A percentile compares a stretch with the other conserved stretches of the same genome.
phyloP scores from a whole-genome alignment of 371 early-diverging fungal species.

The Saksenaea oblongispora region DNA sequence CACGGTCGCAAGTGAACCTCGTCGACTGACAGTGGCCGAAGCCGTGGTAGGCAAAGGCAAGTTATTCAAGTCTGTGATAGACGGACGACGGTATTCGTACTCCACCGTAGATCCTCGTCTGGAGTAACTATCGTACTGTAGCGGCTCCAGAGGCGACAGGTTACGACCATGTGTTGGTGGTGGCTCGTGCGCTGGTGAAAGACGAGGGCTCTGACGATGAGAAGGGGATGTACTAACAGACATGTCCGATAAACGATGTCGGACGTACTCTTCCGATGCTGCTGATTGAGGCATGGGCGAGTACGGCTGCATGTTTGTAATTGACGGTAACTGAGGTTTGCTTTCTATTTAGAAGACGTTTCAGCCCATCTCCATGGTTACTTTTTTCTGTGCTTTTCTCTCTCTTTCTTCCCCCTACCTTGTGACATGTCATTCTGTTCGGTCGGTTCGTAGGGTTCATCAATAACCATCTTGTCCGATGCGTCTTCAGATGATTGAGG shows the following conservation, averaged over 20 bases:
- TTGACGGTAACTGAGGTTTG: constrained; percentile 30
- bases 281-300: constrained; percentile 23
- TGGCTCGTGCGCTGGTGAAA: constrained; percentile 13
- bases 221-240: constrained; percentile 23
- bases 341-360: constrained; percentile 6
- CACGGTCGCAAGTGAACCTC: constrained; percentile 41
- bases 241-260: constrained; percentile 51
- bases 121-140: constrained; percentile 25
- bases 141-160: constrained; percentile 38
- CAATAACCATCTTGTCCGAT: constrained; percentile 8
- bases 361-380: background rate
- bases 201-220: constrained; percentile 9
- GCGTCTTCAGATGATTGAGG: constrained; percentile 3
- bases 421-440: background rate
- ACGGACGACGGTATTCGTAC: constrained; percentile 32
- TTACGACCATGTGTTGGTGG: constrained; percentile 7
- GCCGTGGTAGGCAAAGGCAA: constrained; percentile 29
- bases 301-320: constrained; percentile 27
- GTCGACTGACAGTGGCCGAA: constrained; percentile 33
- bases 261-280: constrained; percentile 40
- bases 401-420: background rate
- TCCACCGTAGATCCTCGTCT: constrained; percentile 46
- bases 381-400: background rate
- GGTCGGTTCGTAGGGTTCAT: background rate
- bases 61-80: constrained; percentile 31